Evolutionary conservation across 805 yeast genomes (phyloP).

Genomic region (Metschnikowia shivogae): DNA sequence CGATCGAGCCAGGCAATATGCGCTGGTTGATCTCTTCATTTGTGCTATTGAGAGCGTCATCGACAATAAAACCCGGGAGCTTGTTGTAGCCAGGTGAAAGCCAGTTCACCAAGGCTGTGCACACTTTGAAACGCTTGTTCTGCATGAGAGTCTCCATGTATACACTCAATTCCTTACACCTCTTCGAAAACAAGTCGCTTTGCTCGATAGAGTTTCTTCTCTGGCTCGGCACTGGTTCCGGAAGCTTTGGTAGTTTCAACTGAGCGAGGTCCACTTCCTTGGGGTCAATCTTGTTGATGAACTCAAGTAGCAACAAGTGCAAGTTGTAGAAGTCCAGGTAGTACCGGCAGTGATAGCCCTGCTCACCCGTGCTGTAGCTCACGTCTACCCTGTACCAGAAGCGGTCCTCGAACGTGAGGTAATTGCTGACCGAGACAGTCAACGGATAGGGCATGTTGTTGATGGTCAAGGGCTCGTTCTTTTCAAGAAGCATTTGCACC

Average conservation of each 20-base stretch:
- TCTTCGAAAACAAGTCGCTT: conserved; percentile 17
- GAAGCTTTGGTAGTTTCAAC: conserved; percentile 36
- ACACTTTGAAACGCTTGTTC: conserved; percentile 26
- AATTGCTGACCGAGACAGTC: conserved; percentile 37
- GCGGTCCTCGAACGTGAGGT: conserved; percentile 38
- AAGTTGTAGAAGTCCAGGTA: conserved; percentile 50
- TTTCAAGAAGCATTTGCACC: conserved; percentile 21
- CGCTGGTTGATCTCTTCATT: conserved; percentile 14
- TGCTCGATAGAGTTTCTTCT: conserved; percentile 16
- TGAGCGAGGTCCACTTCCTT: conserved; percentile 1
- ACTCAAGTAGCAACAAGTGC: conserved; percentile 32
- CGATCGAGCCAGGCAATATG: conserved; percentile 16
- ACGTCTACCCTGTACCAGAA: conserved; percentile 51
- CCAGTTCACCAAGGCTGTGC: conserved; percentile 28
- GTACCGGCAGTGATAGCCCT: conserved; percentile 42
- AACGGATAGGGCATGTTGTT: conserved; percentile 32
- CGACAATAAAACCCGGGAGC: conserved; percentile 25
- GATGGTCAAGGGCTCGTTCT: conserved; percentile 22
- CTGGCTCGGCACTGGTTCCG: conserved; percentile 44
- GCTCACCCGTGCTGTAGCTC: conserved; percentile 29
- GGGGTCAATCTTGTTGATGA: conserved; percentile 4
- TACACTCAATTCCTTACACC: conserved; percentile 38
- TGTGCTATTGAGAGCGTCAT: conserved; percentile 10
- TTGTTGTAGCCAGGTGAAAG: conserved; percentile 21
- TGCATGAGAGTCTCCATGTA: conserved; percentile 35